Conservation (phyloP, 352 stramenopile species). For the Phytopythium delawarense region DNA sequence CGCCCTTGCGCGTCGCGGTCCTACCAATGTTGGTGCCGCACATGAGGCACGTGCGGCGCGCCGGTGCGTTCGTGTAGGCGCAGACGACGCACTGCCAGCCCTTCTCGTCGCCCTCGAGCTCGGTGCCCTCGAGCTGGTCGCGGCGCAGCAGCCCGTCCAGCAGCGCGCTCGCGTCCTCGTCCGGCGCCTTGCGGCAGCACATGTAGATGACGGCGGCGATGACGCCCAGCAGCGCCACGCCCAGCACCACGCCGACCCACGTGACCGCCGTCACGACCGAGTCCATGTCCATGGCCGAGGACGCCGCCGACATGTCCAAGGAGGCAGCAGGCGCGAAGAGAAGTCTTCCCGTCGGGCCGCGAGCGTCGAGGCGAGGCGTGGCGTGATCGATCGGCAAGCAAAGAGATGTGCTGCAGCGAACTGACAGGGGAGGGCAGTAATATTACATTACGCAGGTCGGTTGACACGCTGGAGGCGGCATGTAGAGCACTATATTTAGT, state of each 20-base stretch:
- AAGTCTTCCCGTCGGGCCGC: too few relatives aligned
- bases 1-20: too few relatives aligned
- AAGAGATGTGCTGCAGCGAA: too few relatives aligned
- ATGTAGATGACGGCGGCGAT: conserved; percentile 39
- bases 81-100: conserved; percentile 74
- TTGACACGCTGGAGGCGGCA: neutral
- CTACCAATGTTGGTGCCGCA: conserved; percentile 44
- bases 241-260: conserved; percentile 34
- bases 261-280: conserved; percentile 31
- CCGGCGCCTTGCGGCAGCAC: conserved; percentile 31
- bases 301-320: conserved; percentile 13
- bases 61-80: conserved; percentile 43
- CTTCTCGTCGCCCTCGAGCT: conserved; percentile 45
- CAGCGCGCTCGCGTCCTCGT: conserved; percentile 20
- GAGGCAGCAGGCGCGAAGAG: too few relatives aligned
- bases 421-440: neutral
- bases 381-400: too few relatives aligned
- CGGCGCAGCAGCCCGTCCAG: conserved; percentile 55
- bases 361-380: too few relatives aligned
- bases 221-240: conserved; percentile 21
- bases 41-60: conserved; percentile 53
- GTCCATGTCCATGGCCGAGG: conserved; percentile 17
- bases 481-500: neutral
- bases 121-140: conserved; percentile 54
- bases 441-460: neutral